Base-by-base conservation (phyloP, 495 filamentous ascomycete genomes). In the Xylaria grammica region DNA sequence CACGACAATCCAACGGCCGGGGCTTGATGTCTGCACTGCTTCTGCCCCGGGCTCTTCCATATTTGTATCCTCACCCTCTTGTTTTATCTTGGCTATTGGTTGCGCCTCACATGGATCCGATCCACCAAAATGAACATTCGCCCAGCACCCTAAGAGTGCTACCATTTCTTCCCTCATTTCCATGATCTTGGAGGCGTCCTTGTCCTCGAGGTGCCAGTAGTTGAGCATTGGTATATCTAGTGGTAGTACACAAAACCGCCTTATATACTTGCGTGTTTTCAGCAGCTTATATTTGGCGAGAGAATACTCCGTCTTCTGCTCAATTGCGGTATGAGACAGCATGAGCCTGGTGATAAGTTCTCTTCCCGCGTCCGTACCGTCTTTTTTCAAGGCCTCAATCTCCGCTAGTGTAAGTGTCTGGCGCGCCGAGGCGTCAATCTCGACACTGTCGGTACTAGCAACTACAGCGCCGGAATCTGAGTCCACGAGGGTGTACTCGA, bases 251-350 rank as follows among this genome's bases (percentile, higher is more conserved):
- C 90, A 93, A 65, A 99, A 97, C 20, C 93, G 81, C 65, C 88
- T 86, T 65, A 97, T 84, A 71, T 96, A 98, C 78, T 99, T 99
- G 74, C 89, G 94, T 44, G 89, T 88, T 81, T 99, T 99, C 22
- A 95, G 85, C 17, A 98, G 79, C 50, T 93, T 96, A 72, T 99
- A 99, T 74, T 99, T 99, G 24, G 94, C 93, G 20, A 97, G 79
- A 6, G 91, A 92, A 75, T 96, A 99, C 2, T 89, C 85, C 0
- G 95, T 97, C 80, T 98, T 99, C 79, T 99, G 90, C 65, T 96
- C 93, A 29, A 98, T 79, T 0, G 89, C 91, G 3, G 87, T 85
- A 77, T 99, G 95, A 15, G 91, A 92, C 20, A 90, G 82, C 72
- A 99, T 77, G 2, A 99, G 83, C 74, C 91, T 95, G 38, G 89